Evolutionary conservation across 2,329 filamentous ascomycete species (phyloP), one percentile per base, ranked within the genome.

Genomic region (Fusarium nanum): DNA sequence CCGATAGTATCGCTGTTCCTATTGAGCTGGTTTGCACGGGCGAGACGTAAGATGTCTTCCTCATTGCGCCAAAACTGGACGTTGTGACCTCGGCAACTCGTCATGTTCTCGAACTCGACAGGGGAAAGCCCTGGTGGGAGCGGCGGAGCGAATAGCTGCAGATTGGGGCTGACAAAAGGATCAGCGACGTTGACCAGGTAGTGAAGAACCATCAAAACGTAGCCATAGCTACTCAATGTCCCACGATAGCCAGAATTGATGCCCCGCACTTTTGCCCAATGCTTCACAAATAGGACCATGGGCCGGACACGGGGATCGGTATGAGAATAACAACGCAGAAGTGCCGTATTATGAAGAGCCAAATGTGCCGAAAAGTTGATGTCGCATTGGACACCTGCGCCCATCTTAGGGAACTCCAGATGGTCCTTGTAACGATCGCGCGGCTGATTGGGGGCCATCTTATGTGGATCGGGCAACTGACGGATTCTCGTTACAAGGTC

Each of bases 291-390:
- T 11, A 97, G 82, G 2, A 97, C 89, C 82, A 97, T 88, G 3
- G 90, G 88, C 23, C 89, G 87, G 7, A 97, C 93, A 13, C 94
- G 90, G 7, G 87, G 81, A 76, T 98, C 94, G 22, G 91, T 92
- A 58, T 88, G 87, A 3, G 92, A 91, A 80, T 98, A 98, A 78
- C 93, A 95, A 41, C 92, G 89, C 30, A 98, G 86, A 41, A 98
- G 87, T 34, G 88, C 82, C 0, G 94, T 97, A 78, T 97, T 97
- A 70, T 96, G 91, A 5, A 97, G 84, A 3, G 91, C 93, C 5
- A 97, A 87, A 46, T 92, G 89, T 20, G 94, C 94, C 3, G 92
- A 92, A 77, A 97, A 97, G 79, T 97, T 97, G 83, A 98, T 93
- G 76, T 97, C 93, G 77, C 93, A 96, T 77, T 94, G 92, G 16